phyloP scores from a whole-genome alignment of 2,329 filamentous ascomycete genomes.

The Ceratocystis colombiana region DNA sequence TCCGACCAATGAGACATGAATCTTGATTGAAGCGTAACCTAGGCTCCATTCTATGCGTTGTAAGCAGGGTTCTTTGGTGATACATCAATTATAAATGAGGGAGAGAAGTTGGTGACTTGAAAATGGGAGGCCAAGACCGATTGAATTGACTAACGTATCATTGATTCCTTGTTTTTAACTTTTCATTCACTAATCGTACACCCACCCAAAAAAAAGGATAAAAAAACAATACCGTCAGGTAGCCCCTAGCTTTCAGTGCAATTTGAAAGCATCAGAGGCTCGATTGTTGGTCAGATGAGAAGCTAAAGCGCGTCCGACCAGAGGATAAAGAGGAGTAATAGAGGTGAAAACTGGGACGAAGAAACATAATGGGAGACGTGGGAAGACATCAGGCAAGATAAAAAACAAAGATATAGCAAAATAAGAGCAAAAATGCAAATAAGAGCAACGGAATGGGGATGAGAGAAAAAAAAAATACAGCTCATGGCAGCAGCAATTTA shows the following conservation, averaged over 20 bases:
- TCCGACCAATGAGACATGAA: too few relatives aligned
- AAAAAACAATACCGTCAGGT: not conserved
- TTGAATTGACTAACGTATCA: not conserved
- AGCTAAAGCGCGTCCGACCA: not conserved
- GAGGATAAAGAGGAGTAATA: slow-evolving; percentile 1
- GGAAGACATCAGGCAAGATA: not conserved
- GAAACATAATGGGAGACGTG: slow-evolving; percentile 11
- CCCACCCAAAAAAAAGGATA: slow-evolving; percentile 6
- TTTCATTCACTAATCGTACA: slow-evolving; percentile 16
- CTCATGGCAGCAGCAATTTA: not conserved
- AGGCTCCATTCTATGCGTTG: too few relatives aligned
- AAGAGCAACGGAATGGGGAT: slow-evolving; percentile 18
- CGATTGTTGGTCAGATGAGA: not conserved
- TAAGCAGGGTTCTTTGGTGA: too few relatives aligned
- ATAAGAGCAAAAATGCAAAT: slow-evolving; percentile 9
- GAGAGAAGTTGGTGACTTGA: not conserved
- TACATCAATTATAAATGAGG: not conserved
- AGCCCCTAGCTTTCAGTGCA: not conserved
- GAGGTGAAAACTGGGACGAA: not conserved
- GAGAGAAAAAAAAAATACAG: not conserved
- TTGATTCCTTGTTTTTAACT: slow-evolving; percentile 11
- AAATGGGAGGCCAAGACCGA: not conserved
- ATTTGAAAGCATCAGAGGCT: not conserved
- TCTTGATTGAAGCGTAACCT: too few relatives aligned
- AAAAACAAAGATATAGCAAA: not conserved